phyloP scores from a whole-genome alignment of 2,329 filamentous ascomycete genomes.

The Lachnellula hyalina region DNA sequence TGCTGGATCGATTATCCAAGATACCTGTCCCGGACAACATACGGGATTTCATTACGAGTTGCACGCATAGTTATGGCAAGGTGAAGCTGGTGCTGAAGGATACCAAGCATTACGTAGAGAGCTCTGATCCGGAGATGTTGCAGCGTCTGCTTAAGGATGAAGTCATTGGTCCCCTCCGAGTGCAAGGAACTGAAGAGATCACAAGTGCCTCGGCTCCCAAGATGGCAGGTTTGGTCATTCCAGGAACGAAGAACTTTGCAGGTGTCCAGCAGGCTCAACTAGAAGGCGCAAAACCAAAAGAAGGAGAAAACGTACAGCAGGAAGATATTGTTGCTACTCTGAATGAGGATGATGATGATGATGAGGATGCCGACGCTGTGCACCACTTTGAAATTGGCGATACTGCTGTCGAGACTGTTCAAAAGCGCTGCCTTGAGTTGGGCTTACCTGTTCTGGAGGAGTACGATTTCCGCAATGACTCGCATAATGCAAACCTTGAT shows the following conservation, averaged over 20 bases:
- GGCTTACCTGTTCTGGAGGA: constrained; percentile 88
- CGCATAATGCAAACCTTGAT: constrained; percentile 81
- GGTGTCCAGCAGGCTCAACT: constrained; percentile 70
- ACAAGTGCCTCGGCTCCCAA: constrained; percentile 79
- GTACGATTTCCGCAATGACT: constrained; percentile 93
- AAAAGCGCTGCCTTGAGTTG: constrained; percentile 83
- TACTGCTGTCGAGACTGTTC: constrained; percentile 75
- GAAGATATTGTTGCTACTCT: constrained; percentile 66
- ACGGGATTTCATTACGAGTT: constrained; percentile 66
- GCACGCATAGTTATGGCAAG: constrained; percentile 88
- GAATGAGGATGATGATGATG: constrained; percentile 74
- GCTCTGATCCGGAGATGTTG: constrained; percentile 77
- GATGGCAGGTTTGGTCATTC: constrained; percentile 83
- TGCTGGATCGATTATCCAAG: constrained; percentile 83
- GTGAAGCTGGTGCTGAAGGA: constrained; percentile 93
- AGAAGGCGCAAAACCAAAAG: constrained; percentile 34
- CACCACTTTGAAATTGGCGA: constrained; percentile 91
- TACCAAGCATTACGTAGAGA: constrained; percentile 92
- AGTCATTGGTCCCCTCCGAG: constrained; percentile 72
- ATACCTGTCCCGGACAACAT: constrained; percentile 79
- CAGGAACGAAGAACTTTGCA: constrained; percentile 88
- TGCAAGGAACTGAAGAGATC: constrained; percentile 65
- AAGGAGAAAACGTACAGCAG: constrained; percentile 50
- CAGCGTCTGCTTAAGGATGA: constrained; percentile 82
- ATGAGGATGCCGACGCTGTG: constrained; percentile 81